phyloP scores from a whole-genome alignment of 106 monocot genomes.

The Platanthera guangdongensis region DNA sequence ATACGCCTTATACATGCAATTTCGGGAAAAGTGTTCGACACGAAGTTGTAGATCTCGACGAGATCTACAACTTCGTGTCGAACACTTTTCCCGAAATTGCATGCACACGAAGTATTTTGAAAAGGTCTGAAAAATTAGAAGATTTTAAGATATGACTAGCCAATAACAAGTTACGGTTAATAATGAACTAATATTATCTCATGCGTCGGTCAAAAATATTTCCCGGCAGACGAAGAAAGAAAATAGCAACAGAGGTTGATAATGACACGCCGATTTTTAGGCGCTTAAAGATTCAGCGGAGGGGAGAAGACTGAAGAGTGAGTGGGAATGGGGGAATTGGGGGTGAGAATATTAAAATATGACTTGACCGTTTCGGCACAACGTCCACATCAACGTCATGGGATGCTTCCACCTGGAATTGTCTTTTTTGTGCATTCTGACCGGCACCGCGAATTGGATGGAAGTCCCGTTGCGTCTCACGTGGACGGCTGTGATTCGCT shows the following conservation, averaged over 20 bases:
- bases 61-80: too few species aligned
- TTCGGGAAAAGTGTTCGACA: too few species aligned
- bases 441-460: not conserved
- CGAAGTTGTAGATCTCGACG: too few species aligned
- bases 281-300: not conserved
- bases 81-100: too few species aligned
- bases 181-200: too few species aligned
- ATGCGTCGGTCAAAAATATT: too few species aligned
- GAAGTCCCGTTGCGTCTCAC: not conserved
- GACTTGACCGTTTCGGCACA: not conserved
- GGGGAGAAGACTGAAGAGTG: not conserved
- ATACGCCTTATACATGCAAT: too few species aligned
- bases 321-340: not conserved
- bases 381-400: not conserved
- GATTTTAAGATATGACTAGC: too few species aligned
- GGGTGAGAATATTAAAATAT: not conserved
- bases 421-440: not conserved
- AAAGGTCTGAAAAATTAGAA: too few species aligned
- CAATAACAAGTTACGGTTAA: too few species aligned
- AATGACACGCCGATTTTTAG: not conserved
- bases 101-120: too few species aligned
- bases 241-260: not conserved
- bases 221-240: too few species aligned
- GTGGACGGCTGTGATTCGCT: not conserved
- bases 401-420: slow-evolving; percentile 9